These are phyloP conservation scores for Clavispora vitiphila DNA, from an alignment of 805 yeast species.

Conservation along the genomic window DNA sequence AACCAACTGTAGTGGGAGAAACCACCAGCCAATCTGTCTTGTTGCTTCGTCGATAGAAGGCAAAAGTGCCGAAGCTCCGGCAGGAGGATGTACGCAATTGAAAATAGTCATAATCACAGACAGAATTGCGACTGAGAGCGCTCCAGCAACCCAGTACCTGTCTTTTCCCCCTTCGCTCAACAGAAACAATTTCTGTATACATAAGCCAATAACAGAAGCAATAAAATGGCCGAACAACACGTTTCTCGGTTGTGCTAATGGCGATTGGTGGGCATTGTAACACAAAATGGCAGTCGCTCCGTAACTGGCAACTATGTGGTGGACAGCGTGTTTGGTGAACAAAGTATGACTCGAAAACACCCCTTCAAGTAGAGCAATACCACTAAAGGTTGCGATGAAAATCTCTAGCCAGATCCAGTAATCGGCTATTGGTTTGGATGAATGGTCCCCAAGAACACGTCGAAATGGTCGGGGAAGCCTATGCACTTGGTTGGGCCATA, in stretches of 20 bases:
- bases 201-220: constrained; percentile 49
- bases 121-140: constrained; percentile 50
- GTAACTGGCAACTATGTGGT: constrained; percentile 48
- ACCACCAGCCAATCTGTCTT: constrained; percentile 60
- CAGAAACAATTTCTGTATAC: constrained; percentile 50
- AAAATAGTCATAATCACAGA: constrained; percentile 49
- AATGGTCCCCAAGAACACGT: constrained; percentile 38
- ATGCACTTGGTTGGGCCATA: constrained; percentile 25
- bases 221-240: constrained; percentile 52
- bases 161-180: constrained; percentile 38
- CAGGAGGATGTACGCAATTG: constrained; percentile 65
- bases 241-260: constrained; percentile 63
- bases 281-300: constrained; percentile 62
- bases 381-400: constrained; percentile 42
- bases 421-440: constrained; percentile 28
- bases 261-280: constrained; percentile 51
- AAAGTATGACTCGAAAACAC: constrained; percentile 38
- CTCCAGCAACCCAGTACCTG: constrained; percentile 54
- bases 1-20: constrained; percentile 49
- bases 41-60: constrained; percentile 46
- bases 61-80: constrained; percentile 63
- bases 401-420: constrained; percentile 43
- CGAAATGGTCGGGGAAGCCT: constrained; percentile 30
- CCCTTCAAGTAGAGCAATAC: constrained; percentile 42
- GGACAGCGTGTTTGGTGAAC: constrained; percentile 37